Evolutionary conservation across 2,329 filamentous ascomycete genomes (phyloP).

Genomic region (Furcasterigmium sp.): DNA sequence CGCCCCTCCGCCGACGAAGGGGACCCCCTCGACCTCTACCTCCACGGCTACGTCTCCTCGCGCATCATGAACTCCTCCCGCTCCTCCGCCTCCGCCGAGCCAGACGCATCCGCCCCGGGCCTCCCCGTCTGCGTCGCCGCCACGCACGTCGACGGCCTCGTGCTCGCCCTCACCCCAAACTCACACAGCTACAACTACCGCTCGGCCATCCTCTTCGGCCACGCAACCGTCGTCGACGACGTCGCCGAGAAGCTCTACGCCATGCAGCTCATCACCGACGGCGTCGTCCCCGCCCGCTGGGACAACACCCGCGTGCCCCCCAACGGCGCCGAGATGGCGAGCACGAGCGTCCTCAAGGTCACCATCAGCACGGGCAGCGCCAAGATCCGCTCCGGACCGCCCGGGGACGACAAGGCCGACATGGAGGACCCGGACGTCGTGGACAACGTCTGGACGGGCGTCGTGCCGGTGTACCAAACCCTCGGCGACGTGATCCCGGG

Average conservation of each 20-base stretch:
- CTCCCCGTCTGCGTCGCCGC: conserved; percentile 69
- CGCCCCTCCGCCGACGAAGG: conserved; percentile 52
- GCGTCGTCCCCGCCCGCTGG: conserved; percentile 66
- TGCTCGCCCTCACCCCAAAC: conserved; percentile 75
- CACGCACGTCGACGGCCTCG: conserved; percentile 71
- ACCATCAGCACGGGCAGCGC: conserved; percentile 66
- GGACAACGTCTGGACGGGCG: conserved; percentile 48
- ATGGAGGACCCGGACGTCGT: conserved; percentile 34
- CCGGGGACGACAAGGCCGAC: conserved; percentile 49
- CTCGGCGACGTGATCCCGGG: conserved; percentile 60
- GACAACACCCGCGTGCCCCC: conserved; percentile 64
- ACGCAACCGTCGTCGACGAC: conserved; percentile 62
- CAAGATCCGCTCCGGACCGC: conserved; percentile 64
- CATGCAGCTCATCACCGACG: conserved; percentile 73
- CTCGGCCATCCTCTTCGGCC: conserved; percentile 71
- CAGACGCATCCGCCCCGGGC: conserved; percentile 32
- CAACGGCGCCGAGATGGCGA: conserved; percentile 66
- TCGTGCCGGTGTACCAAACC: conserved; percentile 56
- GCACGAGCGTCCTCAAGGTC: conserved; percentile 68
- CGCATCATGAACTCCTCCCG: conserved; percentile 65
- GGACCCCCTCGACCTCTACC: conserved; percentile 69
- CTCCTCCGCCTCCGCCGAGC: conserved; percentile 7
- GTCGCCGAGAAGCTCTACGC: conserved; percentile 69
- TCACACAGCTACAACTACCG: conserved; percentile 85
- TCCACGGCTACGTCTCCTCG: conserved; percentile 79